Percentiles rank a stretch among this genome's conserved stretches.
phyloP scores from a whole-genome alignment of 2,329 filamentous ascomycete species.

The Monosporascus sp. region DNA sequence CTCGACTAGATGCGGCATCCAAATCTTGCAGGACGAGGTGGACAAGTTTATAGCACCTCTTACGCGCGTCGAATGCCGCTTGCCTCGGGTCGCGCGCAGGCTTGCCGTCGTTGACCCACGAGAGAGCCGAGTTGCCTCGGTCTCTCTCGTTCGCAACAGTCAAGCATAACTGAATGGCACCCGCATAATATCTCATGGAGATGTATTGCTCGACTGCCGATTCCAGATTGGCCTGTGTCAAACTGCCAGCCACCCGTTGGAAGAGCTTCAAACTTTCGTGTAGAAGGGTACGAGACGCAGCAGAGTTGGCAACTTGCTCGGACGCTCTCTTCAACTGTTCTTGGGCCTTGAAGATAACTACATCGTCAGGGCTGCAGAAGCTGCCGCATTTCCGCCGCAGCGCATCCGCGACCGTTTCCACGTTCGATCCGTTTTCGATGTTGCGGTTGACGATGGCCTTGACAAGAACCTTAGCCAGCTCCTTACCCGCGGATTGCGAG shows the following conservation, averaged over 20 bases:
- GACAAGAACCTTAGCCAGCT: conserved; percentile 87
- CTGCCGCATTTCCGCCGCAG: conserved; percentile 86
- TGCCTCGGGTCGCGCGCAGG: conserved; percentile 66
- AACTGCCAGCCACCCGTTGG: conserved; percentile 76
- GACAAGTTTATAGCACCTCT: conserved; percentile 79
- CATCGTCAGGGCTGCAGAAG: conserved; percentile 96
- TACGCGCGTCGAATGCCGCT: conserved; percentile 63
- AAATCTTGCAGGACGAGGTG: conserved; percentile 74
- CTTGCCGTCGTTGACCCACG: conserved; percentile 81
- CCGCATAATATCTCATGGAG: conserved; percentile 81
- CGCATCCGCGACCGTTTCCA: conserved; percentile 96
- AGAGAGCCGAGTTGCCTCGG: conserved; percentile 76
- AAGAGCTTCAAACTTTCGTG: conserved; percentile 88
- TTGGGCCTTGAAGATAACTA: conserved; percentile 96
- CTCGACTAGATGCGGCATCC: conserved; percentile 62
- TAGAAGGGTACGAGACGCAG: conserved; percentile 70
- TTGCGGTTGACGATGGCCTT: conserved; percentile 98
- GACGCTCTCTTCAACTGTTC: conserved; percentile 86
- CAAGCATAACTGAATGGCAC: conserved; percentile 82
- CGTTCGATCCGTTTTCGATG: conserved; percentile 93
- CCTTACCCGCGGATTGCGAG: conserved; percentile 70
- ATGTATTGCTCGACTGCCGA: conserved; percentile 76
- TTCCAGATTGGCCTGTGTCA: conserved; percentile 75
- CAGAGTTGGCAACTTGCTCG: conserved; percentile 70
- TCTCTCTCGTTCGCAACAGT: conserved; percentile 80